A percentile compares a stretch with the other conserved stretches of the same genome.
These are phyloP conservation scores for Arthromyces matolae DNA, from an alignment of 768 basidiomycete genomes.

Conservation along the genomic window DNA sequence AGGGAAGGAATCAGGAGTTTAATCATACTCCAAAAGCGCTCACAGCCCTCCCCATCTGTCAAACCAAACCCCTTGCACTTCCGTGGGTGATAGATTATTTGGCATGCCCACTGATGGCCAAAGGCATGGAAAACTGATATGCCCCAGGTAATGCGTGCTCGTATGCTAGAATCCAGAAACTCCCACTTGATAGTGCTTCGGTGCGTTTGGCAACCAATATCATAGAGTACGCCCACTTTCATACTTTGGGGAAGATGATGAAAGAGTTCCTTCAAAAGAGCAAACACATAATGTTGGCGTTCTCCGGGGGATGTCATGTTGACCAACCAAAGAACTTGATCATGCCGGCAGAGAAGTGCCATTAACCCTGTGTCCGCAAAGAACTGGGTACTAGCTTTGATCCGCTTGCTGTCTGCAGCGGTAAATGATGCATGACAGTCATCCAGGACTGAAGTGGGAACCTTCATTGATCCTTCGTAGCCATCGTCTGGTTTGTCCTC, in stretches of 20 bases:
- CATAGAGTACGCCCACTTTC: slow-evolving; percentile 21
- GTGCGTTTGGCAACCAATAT: slow-evolving; percentile 36
- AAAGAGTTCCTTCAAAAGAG: slow-evolving; percentile 26
- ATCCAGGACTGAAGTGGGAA: slow-evolving; percentile 28
- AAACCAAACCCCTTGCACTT: slow-evolving; percentile 26
- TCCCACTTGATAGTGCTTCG: slow-evolving; percentile 23
- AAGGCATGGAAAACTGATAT: too few species aligned
- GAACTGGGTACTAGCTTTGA: slow-evolving; percentile 29
- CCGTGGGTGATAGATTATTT: slow-evolving; percentile 37
- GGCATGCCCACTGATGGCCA: too few species aligned
- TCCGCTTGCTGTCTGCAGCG: slow-evolving; percentile 23
- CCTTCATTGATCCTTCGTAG: slow-evolving; percentile 20
- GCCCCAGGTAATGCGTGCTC: slow-evolving; percentile 24
- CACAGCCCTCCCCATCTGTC: slow-evolving; percentile 26
- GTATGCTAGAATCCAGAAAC: slow-evolving; percentile 20
- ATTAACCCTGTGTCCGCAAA: slow-evolving; percentile 36
- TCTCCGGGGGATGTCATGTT: slow-evolving; percentile 36
- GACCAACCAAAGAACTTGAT: slow-evolving; percentile 30
- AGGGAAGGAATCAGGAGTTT: slow-evolving; percentile 2
- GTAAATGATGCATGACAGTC: slow-evolving; percentile 30
- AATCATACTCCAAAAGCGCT: neutral
- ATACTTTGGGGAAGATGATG: slow-evolving; percentile 24
- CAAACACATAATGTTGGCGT: slow-evolving; percentile 22
- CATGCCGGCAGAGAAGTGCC: slow-evolving; percentile 35
- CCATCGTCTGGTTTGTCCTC: slow-evolving; percentile 10